phyloP scores from a whole-genome alignment of 1,284 basidiomycete species.

The Ustilago trichophora region DNA sequence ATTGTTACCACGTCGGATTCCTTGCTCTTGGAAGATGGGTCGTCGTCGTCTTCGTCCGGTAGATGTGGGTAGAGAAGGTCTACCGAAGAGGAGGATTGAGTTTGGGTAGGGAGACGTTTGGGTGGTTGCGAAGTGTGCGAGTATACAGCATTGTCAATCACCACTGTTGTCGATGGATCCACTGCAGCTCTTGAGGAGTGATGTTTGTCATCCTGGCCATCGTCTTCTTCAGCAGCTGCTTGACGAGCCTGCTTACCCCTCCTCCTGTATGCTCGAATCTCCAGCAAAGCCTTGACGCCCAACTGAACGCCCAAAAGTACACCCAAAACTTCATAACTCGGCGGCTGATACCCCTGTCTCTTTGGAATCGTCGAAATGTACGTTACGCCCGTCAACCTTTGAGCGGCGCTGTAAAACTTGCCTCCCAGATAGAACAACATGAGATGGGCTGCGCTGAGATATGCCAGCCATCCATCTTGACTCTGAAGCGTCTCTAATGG shows the following conservation, averaged over 20 bases:
- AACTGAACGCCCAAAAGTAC: constrained; percentile 66
- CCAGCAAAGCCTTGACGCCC: constrained; percentile 50
- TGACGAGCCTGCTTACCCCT: too few species aligned
- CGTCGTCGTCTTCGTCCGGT: constrained; percentile 24
- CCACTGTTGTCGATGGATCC: constrained; percentile 23
- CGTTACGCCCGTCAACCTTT: constrained; percentile 62
- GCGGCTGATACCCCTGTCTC: constrained; percentile 50
- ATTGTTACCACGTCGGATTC: not conserved
- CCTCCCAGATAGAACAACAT: constrained; percentile 68
- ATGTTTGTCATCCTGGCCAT: not conserved
- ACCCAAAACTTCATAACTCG: constrained; percentile 67
- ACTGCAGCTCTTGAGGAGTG: not conserved
- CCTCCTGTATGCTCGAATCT: constrained; percentile 5
- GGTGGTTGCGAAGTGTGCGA: constrained; percentile 38
- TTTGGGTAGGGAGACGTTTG: constrained; percentile 2
- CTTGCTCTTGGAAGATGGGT: too few species aligned
- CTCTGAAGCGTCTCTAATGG: constrained; percentile 61
- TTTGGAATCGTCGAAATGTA: constrained; percentile 59
- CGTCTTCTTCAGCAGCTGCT: not conserved
- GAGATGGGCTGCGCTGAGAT: constrained; percentile 65
- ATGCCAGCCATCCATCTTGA: constrained; percentile 57
- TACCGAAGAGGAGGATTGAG: not conserved
- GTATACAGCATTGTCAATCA: constrained; percentile 23
- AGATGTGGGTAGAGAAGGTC: constrained; percentile 30
- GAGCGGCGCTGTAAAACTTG: constrained; percentile 66